Percentiles rank a stretch among this genome's conserved stretches.
Evolutionary conservation across 2,329 filamentous ascomycete species (phyloP).

Genomic region (Coleophoma eucalyptorum): DNA sequence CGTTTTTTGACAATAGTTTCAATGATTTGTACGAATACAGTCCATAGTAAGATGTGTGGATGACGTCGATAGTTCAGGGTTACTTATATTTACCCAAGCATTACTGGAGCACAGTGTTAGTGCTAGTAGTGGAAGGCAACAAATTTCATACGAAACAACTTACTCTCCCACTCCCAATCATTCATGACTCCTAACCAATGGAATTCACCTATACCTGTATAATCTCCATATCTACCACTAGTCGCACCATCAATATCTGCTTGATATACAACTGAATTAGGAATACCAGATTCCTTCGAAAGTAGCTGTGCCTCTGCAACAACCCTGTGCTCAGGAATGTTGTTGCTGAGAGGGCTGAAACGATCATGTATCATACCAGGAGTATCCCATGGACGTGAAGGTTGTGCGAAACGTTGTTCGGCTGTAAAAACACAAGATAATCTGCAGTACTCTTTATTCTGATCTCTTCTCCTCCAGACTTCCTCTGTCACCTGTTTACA

Average conservation of each 20-base stretch:
- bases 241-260: background rate
- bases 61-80: too few species aligned
- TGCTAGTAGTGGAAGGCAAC: background rate
- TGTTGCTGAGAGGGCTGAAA: background rate
- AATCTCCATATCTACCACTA: background rate
- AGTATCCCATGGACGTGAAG: background rate
- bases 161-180: conserved; percentile 65
- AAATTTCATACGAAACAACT: conserved; percentile 19
- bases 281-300: background rate
- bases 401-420: background rate
- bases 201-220: conserved; percentile 50
- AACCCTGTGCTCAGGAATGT: background rate
- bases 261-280: background rate
- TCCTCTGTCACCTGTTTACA: conserved; percentile 57
- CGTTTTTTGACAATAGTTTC: too few species aligned
- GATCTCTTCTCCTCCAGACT: conserved; percentile 59
- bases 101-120: background rate
- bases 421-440: background rate
- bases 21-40: too few species aligned
- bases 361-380: background rate
- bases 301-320: background rate
- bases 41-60: too few species aligned
- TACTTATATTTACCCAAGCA: background rate
- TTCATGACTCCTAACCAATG: conserved; percentile 67
- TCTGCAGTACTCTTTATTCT: conserved; percentile 13